These are phyloP conservation scores for Talaromyces stipitatus DNA, from an alignment of 495 filamentous ascomycete species.

Conservation along the genomic window DNA sequence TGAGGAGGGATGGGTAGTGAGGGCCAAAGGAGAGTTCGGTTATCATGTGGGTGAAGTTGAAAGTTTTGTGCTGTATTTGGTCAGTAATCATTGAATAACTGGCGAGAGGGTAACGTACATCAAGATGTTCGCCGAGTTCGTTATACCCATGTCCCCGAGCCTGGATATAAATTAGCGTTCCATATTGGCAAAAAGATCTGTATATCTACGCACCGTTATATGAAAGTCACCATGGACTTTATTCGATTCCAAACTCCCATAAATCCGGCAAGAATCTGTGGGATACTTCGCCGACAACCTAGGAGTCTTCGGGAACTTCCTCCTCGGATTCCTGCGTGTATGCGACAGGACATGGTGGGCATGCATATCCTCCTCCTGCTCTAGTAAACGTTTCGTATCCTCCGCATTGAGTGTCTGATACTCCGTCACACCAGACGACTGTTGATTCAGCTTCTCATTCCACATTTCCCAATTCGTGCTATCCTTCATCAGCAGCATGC, in stretches of 20 bases:
- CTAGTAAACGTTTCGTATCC: constrained; percentile 27
- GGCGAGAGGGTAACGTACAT: constrained; percentile 45
- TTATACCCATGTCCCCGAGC: constrained; percentile 89
- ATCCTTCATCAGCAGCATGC: constrained; percentile 63
- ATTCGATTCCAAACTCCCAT: constrained; percentile 81
- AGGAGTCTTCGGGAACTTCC: constrained; percentile 65
- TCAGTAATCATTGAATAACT: neutral
- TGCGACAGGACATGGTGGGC: constrained; percentile 45
- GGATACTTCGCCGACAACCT: constrained; percentile 46
- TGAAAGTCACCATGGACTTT: constrained; percentile 98
- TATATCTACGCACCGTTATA: constrained; percentile 50
- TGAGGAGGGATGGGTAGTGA: constrained; percentile 85
- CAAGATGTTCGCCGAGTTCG: constrained; percentile 72
- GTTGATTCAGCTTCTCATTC: constrained; percentile 69
- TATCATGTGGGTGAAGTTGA: constrained; percentile 98
- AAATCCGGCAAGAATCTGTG: constrained; percentile 73
- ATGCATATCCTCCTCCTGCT: constrained; percentile 46
- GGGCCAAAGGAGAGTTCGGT: constrained; percentile 95
- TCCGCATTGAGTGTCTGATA: constrained; percentile 45
- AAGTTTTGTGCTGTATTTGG: constrained; percentile 42
- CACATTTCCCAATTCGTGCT: constrained; percentile 73
- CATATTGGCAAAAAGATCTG: neutral
- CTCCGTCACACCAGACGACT: constrained; percentile 46
- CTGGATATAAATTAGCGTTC: neutral
- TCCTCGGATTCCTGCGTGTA: constrained; percentile 25